Percentiles rank a stretch among this genome's conserved stretches.
These are phyloP conservation scores for Carex littledalei DNA, from an alignment of 176 grass and related monocot species.

Conservation along the genomic window DNA sequence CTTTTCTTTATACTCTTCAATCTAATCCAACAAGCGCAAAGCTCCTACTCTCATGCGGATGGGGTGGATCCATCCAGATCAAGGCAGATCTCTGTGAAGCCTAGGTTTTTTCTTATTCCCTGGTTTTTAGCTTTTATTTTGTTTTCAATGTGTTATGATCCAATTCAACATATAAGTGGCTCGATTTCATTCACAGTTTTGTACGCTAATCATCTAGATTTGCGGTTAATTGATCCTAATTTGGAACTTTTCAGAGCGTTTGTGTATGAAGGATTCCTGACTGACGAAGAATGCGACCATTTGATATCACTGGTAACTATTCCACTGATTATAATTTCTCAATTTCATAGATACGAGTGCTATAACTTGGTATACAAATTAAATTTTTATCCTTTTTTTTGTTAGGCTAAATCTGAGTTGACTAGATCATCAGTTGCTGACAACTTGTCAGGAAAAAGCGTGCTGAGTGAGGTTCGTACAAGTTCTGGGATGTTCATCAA, in stretches of 20 bases:
- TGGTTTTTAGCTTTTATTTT: neutral
- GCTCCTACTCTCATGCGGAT: slow-evolving; percentile 12
- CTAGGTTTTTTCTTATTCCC: slow-evolving; percentile 37
- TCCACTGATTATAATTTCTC: neutral
- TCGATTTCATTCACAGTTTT: neutral
- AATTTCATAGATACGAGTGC: neutral
- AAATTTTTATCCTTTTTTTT: neutral
- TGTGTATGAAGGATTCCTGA: slow-evolving; percentile 78
- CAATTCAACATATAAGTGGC: slow-evolving; percentile 17
- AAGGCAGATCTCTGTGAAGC: slow-evolving; percentile 73
- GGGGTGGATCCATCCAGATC: slow-evolving; percentile 54
- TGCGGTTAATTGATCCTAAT: neutral
- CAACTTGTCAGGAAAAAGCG: slow-evolving; percentile 70
- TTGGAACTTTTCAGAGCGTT: slow-evolving; percentile 42
- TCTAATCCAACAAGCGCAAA: slow-evolving; percentile 2
- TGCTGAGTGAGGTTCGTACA: slow-evolving; percentile 62
- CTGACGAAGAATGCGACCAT: slow-evolving; percentile 81
- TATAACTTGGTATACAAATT: neutral
- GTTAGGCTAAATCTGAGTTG: slow-evolving; percentile 75
- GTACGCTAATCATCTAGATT: slow-evolving; percentile 6
- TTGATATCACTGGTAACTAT: slow-evolving; percentile 66
- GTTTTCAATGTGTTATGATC: neutral
- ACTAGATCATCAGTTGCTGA: slow-evolving; percentile 77
- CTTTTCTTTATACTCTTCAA: slow-evolving; percentile 13
- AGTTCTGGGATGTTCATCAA: slow-evolving; percentile 75